A percentile compares a stretch with the other conserved stretches of the same genome.
Conservation (phyloP, 192 early-diverging fungal genomes). For the Jimgerdemannia flammicorona region DNA sequence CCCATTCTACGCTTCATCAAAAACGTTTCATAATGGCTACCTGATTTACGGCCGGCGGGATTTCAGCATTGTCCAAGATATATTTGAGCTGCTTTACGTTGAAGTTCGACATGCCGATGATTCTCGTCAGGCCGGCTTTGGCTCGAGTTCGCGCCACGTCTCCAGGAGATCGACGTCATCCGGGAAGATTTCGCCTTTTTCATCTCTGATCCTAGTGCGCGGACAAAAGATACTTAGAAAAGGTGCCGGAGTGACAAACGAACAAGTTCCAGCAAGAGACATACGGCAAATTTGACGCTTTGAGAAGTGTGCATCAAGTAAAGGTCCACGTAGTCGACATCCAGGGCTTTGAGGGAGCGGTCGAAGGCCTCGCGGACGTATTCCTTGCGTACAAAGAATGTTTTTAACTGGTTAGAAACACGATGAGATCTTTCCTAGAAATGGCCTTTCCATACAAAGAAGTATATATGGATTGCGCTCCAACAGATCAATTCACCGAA, state of each 20-base stretch:
- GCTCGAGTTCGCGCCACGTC: slow-evolving; percentile 71
- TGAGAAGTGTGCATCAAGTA: slow-evolving; percentile 69
- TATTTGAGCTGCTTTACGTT: slow-evolving; percentile 53
- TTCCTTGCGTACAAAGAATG: slow-evolving; percentile 18
- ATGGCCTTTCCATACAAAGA: too few species aligned
- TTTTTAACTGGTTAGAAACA: not conserved
- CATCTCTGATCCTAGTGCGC: not conserved
- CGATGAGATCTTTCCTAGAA: too few species aligned
- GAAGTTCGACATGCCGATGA: slow-evolving; percentile 82
- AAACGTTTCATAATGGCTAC: not conserved
- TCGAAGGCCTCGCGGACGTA: slow-evolving; percentile 53
- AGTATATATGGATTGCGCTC: too few species aligned
- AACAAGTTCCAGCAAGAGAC: not conserved
- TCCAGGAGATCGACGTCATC: not conserved
- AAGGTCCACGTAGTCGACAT: slow-evolving; percentile 61
- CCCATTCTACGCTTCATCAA: too few species aligned
- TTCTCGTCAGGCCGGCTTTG: slow-evolving; percentile 48
- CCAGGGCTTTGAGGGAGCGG: slow-evolving; percentile 43
- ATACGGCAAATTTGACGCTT: slow-evolving; percentile 39
- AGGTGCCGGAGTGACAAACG: not conserved
- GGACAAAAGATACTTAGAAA: not conserved
- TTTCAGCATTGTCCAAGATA: slow-evolving; percentile 56
- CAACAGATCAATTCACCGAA: too few species aligned
- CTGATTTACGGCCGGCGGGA: slow-evolving; percentile 72
- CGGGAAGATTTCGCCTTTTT: not conserved